A percentile compares a stretch with the other conserved stretches of the same genome.
Evolutionary conservation across 2,329 filamentous ascomycete species (phyloP).

Genomic region (Botrytis sinoallii): DNA sequence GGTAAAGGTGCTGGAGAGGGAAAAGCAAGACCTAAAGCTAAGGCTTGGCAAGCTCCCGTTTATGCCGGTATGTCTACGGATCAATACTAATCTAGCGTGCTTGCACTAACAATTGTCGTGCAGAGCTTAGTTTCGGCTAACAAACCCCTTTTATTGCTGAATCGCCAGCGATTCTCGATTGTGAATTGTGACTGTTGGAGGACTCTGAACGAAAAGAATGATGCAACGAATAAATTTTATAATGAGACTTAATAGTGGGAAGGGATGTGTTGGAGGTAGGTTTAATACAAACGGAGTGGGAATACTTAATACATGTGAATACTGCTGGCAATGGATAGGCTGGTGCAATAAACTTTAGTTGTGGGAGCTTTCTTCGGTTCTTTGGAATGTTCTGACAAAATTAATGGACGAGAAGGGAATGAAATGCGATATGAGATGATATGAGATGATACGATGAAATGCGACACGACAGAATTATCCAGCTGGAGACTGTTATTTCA

Average conservation of each 20-base stretch:
- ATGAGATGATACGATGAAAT: neutral
- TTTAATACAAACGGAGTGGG: neutral
- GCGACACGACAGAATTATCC: neutral
- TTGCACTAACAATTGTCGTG: neutral
- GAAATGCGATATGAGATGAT: neutral
- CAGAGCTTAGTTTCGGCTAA: constrained; percentile 17
- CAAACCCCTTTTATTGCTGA: neutral
- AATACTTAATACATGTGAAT: neutral
- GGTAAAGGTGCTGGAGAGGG: constrained; percentile 32
- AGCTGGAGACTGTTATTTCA: neutral
- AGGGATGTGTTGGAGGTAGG: neutral
- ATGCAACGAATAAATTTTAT: neutral
- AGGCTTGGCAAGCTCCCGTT: constrained; percentile 43
- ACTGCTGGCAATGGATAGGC: neutral
- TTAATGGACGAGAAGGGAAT: neutral
- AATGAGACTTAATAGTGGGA: neutral
- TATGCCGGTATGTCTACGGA: constrained; percentile 39
- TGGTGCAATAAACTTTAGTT: neutral
- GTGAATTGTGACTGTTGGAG: neutral
- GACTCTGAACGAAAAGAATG: neutral
- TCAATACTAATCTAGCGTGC: neutral
- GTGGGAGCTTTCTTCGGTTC: neutral
- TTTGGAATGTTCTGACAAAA: neutral
- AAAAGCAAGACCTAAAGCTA: constrained; percentile 39
- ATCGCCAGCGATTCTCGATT: neutral